Evolutionary conservation across 176 grass and related monocot genomes (phyloP).

Genomic region (Poa annua): DNA sequence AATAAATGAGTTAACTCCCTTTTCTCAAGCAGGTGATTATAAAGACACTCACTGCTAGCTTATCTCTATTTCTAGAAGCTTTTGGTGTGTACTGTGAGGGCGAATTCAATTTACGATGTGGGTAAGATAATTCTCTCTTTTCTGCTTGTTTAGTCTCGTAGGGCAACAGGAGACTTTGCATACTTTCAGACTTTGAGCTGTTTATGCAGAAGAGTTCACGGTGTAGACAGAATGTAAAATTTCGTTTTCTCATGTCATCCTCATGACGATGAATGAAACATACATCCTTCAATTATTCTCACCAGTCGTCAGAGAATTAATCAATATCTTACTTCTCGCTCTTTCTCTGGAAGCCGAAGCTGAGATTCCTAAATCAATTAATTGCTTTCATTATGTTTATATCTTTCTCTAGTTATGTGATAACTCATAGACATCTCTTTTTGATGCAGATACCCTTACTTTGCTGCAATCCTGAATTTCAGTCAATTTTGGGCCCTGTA

Average conservation of each 20-base stretch:
- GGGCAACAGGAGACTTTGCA: background rate
- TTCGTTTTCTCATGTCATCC: background rate
- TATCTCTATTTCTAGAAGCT: conserved; percentile 91
- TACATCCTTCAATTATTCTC: background rate
- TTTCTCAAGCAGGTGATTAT: conserved; percentile 80
- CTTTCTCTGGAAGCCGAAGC: conserved; percentile 15
- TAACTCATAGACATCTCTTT: conserved; percentile 21
- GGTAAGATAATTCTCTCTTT: conserved; percentile 60
- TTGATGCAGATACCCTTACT: conserved; percentile 84
- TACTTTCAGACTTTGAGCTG: background rate
- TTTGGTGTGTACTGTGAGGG: conserved; percentile 96
- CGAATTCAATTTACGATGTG: conserved; percentile 86
- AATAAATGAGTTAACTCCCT: conserved; percentile 28
- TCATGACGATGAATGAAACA: conserved; percentile 10
- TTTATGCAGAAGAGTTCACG: conserved; percentile 23
- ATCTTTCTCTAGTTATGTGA: conserved; percentile 36
- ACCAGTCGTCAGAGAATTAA: background rate
- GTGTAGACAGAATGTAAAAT: background rate
- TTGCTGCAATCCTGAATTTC: conserved; percentile 86
- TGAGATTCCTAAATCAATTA: conserved; percentile 30
- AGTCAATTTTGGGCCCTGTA: conserved; percentile 99
- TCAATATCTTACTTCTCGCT: background rate
- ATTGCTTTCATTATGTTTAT: conserved; percentile 14
- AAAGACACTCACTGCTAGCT: conserved; percentile 89
- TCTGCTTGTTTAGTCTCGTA: conserved; percentile 9